These are phyloP conservation scores for Penicillium sp. DNA, from an alignment of 2,329 filamentous ascomycete genomes.

Conservation along the genomic window DNA sequence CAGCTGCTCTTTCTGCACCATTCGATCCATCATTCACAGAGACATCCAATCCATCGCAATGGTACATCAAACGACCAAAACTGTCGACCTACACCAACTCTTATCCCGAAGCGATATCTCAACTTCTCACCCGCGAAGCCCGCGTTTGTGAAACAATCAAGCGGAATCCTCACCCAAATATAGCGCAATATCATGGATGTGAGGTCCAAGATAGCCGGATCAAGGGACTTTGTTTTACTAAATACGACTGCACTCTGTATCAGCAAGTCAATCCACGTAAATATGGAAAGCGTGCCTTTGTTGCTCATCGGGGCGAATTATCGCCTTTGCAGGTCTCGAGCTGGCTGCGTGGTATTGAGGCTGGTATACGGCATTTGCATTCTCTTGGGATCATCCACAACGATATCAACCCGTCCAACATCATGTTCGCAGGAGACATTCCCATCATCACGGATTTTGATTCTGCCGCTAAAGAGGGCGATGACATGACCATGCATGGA, in stretches of 20 bases:
- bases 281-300: neutral
- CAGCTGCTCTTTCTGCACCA: neutral
- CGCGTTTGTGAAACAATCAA: neutral
- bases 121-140: neutral
- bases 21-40: neutral
- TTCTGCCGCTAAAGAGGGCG: neutral
- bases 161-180: neutral
- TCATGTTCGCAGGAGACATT: neutral
- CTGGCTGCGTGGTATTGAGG: neutral
- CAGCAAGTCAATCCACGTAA: neutral
- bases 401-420: neutral
- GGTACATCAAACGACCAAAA: neutral
- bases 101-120: neutral
- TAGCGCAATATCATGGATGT: neutral
- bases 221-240: neutral
- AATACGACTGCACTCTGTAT: neutral
- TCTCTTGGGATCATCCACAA: neutral
- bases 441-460: neutral
- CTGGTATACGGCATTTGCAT: neutral
- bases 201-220: neutral
- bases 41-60: neutral
- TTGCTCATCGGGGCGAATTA: neutral
- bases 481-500: neutral
- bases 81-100: neutral
- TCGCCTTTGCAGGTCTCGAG: neutral